These are phyloP conservation scores for Chaetoceros tenuissimus DNA, from an alignment of 108 stramenopile species.

Conservation along the genomic window DNA sequence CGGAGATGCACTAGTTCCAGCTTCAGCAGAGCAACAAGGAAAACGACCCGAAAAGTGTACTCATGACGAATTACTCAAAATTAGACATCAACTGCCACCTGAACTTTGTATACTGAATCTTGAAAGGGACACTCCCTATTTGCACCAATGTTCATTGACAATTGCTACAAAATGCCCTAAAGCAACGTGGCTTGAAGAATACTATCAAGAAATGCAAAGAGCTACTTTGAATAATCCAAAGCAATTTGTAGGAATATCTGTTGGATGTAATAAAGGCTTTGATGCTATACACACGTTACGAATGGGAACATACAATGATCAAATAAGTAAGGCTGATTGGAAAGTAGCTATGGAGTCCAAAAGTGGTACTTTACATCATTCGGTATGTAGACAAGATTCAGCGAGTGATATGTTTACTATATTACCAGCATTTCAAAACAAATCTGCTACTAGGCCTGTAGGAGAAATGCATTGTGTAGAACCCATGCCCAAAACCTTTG, in stretches of 20 bases:
- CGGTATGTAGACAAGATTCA: slow-evolving; percentile 22
- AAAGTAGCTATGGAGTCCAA: slow-evolving; percentile 11
- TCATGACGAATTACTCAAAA: too few relatives aligned
- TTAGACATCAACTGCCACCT: too few relatives aligned
- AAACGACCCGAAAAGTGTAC: too few relatives aligned
- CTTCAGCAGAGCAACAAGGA: too few relatives aligned
- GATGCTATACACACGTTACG: slow-evolving; percentile 51
- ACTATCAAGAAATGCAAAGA: slow-evolving; percentile 7
- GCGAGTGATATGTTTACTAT: too few relatives aligned
- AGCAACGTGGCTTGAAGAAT: slow-evolving; percentile 18
- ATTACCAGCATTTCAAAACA: too few relatives aligned
- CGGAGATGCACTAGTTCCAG: too few relatives aligned
- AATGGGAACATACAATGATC: slow-evolving; percentile 32
- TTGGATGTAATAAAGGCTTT: slow-evolving; percentile 69
- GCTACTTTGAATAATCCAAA: slow-evolving; percentile 1
- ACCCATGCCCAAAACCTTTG: slow-evolving; percentile 40
- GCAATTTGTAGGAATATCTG: slow-evolving; percentile 22
- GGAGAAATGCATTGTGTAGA: slow-evolving; percentile 40
- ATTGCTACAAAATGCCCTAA: slow-evolving; percentile 23
- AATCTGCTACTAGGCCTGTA: neutral
- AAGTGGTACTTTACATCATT: neutral
- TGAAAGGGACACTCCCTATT: too few relatives aligned
- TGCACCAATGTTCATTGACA: slow-evolving; percentile 10
- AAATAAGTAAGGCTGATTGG: slow-evolving; percentile 32
- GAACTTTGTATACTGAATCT: too few relatives aligned